phyloP scores from a whole-genome alignment of 2,329 filamentous ascomycete species.

The Bipolaris zeicola region DNA sequence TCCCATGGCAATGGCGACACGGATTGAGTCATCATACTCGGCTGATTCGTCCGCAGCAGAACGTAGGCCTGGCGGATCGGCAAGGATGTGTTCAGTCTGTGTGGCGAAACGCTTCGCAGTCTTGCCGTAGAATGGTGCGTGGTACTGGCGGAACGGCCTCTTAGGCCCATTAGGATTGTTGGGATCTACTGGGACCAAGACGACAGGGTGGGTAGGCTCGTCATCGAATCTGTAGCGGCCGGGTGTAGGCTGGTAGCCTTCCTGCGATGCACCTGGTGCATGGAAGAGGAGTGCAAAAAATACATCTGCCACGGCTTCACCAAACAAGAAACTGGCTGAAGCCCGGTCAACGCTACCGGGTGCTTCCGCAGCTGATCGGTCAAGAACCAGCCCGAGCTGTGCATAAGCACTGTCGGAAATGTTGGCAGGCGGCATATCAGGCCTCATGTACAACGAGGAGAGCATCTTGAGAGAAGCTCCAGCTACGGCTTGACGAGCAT shows the following conservation, averaged over 20 bases:
- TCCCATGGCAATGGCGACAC: slow-evolving; percentile 18
- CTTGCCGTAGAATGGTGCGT: slow-evolving; percentile 32
- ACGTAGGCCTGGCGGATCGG: slow-evolving; percentile 20
- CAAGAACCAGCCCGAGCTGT: slow-evolving; percentile 15
- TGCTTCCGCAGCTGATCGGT: slow-evolving; percentile 2
- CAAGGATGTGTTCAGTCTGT: slow-evolving; percentile 18
- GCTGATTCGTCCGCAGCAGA: slow-evolving; percentile 5
- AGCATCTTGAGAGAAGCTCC: slow-evolving; percentile 30
- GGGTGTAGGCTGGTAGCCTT: slow-evolving; percentile 23
- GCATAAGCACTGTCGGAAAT: slow-evolving; percentile 19
- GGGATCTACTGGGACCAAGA: slow-evolving; percentile 25
- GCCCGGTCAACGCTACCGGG: slow-evolving; percentile 18
- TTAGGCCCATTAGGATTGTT: slow-evolving; percentile 30
- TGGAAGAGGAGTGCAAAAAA: slow-evolving; percentile 28
- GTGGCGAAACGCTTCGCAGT: slow-evolving; percentile 28
- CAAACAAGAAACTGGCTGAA: slow-evolving; percentile 28
- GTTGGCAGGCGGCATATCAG: not conserved
- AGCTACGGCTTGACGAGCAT: slow-evolving; percentile 29
- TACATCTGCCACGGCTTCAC: slow-evolving; percentile 23
- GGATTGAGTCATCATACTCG: slow-evolving; percentile 21
- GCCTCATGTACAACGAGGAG: slow-evolving; percentile 19
- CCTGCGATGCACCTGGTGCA: slow-evolving; percentile 12
- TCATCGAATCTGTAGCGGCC: slow-evolving; percentile 30
- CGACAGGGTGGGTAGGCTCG: slow-evolving; percentile 33
- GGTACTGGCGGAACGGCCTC: slow-evolving; percentile 22